phyloP scores from a whole-genome alignment of 306 rosid genomes.

The Quercus wislizeni region DNA sequence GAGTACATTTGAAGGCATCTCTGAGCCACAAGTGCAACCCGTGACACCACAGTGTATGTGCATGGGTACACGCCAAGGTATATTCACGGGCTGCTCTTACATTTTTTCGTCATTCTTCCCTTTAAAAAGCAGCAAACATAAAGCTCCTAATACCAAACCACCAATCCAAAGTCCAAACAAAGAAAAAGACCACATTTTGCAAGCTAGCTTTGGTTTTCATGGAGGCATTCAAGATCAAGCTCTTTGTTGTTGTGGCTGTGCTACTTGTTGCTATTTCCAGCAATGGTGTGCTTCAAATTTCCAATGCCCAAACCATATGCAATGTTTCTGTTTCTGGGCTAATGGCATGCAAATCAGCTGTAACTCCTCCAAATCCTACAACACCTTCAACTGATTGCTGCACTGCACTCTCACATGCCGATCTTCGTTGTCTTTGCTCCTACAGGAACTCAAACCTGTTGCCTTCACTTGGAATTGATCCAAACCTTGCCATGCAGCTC shows the following conservation, averaged over 20 bases:
- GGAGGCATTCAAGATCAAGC: not conserved
- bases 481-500: slow-evolving; percentile 51
- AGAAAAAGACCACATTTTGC: not conserved
- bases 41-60: not conserved
- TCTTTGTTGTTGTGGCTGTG: not conserved
- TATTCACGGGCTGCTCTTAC: not conserved
- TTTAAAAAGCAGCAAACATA: not conserved
- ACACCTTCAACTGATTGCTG: slow-evolving; percentile 40
- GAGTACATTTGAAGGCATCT: not conserved
- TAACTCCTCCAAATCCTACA: slow-evolving; percentile 46
- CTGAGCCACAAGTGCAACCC: not conserved
- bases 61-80: not conserved
- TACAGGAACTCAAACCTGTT: slow-evolving; percentile 47
- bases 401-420: slow-evolving; percentile 32
- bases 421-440: slow-evolving; percentile 50
- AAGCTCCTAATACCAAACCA: not conserved
- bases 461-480: slow-evolving; percentile 62
- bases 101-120: not conserved
- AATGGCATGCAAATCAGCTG: slow-evolving; percentile 47
- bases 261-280: slow-evolving; percentile 12
- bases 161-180: not conserved
- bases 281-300: slow-evolving; percentile 5
- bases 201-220: not conserved
- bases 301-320: slow-evolving; percentile 42
- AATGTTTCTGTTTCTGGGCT: slow-evolving; percentile 33